Evolutionary conservation across 345 rosid genomes (phyloP).

Genomic region (Eucalyptus sp.): DNA sequence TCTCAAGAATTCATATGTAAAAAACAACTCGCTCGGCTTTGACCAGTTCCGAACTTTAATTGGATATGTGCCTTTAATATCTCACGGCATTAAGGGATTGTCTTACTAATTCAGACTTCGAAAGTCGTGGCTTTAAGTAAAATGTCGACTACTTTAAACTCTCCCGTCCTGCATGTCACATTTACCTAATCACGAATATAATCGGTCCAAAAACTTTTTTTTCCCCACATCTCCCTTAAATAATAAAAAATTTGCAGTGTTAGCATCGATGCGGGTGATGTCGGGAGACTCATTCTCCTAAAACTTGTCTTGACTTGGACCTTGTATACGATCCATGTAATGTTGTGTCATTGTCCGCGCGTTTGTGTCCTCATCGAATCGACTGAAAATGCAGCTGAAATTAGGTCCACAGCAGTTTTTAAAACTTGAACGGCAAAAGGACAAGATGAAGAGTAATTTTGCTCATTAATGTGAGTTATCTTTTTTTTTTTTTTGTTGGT

Average conservation of each 20-base stretch:
- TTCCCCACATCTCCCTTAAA: not conserved
- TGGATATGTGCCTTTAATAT: not conserved
- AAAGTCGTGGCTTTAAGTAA: not conserved
- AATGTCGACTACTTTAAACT: not conserved
- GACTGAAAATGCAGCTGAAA: not conserved
- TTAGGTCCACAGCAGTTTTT: not conserved
- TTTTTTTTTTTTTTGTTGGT: not conserved
- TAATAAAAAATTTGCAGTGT: not conserved
- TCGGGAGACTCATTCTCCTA: not conserved
- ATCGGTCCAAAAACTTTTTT: not conserved
- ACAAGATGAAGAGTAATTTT: not conserved
- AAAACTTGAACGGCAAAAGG: not conserved
- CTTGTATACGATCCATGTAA: not conserved
- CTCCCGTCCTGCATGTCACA: not conserved
- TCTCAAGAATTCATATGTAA: not conserved
- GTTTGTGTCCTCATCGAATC: not conserved
- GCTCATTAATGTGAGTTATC: not conserved
- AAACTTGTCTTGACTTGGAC: not conserved
- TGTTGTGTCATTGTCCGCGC: not conserved
- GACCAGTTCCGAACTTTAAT: not conserved
- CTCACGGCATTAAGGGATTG: not conserved
- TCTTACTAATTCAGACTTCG: not conserved
- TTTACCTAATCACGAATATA: not conserved
- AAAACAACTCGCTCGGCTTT: not conserved
- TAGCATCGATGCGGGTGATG: not conserved